Evolutionary conservation across 108 stramenopile genomes (phyloP), one percentile per base, ranked within the genome.

Genomic region (Aurantiochytrium sp.): DNA sequence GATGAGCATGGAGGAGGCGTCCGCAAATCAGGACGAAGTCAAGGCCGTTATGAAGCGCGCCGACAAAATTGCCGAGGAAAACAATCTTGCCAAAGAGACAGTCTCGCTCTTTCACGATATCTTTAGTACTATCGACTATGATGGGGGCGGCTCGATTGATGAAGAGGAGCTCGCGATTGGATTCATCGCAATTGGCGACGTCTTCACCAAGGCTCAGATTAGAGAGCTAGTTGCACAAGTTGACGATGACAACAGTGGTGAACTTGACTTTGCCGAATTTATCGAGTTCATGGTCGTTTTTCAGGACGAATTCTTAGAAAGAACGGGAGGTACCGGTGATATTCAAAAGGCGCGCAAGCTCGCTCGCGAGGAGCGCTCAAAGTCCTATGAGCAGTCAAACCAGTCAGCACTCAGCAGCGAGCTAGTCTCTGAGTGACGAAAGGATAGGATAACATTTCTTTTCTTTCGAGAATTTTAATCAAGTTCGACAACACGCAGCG

Each of bases 1-100:
- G 53, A 92, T 89, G 45, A 89, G 88, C 58, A 90, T 92, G 92
- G 92, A 92, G 42, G 90, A 92, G 64, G 92, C 91, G 49, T 88
- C 88, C 58, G 72, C 49, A 14, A 35, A 92, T 59, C 89, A 90
- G 57, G 57, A 72, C 19, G 53, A 72, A 44, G 59, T 83, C 55
- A 55, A 72, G 6, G 89, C 59, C 28, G 60, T 90, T 2, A n/a
- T 60, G 47, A 58, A 90, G 8, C 14, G 60, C 21, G 76, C 60
- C 18, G 6, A 83, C 76, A 53, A 18, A 6, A 47, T 83, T 23
- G 6, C 18, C 0, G 51, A 53, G 45, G 76, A 10, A 16, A n/a
- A n/a, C 59, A 44, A 60, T 42, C 25, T 89, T 42, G 5, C 35
- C 1, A 88, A 89, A 0, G 83, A 64, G 49, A 60, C 58, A 23